phyloP scores from a whole-genome alignment of 2,329 filamentous ascomycete species.

The Cladophialophora bantiana region DNA sequence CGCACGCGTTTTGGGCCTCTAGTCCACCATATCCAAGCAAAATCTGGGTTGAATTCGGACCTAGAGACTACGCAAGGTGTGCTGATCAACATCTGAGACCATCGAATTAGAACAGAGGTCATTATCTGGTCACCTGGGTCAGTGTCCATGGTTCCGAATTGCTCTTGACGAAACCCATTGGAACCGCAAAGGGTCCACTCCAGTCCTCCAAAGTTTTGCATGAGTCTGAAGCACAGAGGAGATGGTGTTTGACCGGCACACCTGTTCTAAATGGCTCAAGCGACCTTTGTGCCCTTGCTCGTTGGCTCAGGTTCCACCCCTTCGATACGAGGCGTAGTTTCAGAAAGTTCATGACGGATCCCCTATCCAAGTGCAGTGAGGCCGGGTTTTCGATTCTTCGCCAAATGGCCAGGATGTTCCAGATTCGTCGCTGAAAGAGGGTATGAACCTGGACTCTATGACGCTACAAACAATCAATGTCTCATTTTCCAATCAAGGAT shows the following conservation, averaged over 20 bases:
- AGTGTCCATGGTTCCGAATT: conserved; percentile 8
- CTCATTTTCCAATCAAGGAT: not conserved
- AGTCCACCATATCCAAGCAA: not conserved
- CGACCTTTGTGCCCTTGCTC: not conserved
- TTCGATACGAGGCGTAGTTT: not conserved
- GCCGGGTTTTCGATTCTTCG: not conserved
- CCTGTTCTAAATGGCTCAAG: not conserved
- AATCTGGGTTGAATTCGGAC: not conserved
- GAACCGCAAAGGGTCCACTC: not conserved
- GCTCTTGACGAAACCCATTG: conserved; percentile 10
- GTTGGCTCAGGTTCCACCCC: not conserved
- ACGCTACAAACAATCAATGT: not conserved
- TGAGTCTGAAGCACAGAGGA: conserved; percentile 2
- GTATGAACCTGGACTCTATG: not conserved
- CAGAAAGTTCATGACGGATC: conserved; percentile 3
- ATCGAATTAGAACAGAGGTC: not conserved
- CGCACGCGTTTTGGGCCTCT: not conserved
- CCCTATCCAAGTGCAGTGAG: conserved; percentile 1
- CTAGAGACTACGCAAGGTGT: not conserved
- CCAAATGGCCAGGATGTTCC: not conserved
- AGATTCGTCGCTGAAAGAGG: conserved; percentile 4
- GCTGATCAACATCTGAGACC: not conserved
- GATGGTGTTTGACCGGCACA: conserved; percentile 12
- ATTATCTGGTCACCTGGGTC: conserved; percentile 1
- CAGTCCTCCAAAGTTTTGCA: not conserved